Evolutionary conservation across 2,329 filamentous ascomycete genomes (phyloP).

Genomic region (Monilinia fructigena): DNA sequence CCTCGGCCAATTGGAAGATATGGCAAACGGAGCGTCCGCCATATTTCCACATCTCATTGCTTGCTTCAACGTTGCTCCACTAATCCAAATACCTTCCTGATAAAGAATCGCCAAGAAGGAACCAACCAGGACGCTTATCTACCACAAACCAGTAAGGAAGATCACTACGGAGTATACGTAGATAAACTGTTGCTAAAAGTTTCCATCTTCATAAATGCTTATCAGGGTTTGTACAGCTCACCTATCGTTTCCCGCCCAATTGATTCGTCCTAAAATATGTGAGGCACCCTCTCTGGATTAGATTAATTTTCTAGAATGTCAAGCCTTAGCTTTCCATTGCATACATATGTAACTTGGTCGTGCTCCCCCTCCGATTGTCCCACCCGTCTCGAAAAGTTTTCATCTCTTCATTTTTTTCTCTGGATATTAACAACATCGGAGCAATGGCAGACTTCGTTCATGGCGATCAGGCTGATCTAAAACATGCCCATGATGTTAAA

Average conservation of each 20-base stretch:
- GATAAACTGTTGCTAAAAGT: background rate
- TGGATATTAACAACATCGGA: background rate
- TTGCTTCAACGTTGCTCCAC: slow-evolving; percentile 11
- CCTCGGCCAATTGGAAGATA: slow-evolving; percentile 15
- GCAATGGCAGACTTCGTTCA: slow-evolving; percentile 34
- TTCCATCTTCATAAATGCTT: slow-evolving; percentile 14
- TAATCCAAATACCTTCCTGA: slow-evolving; percentile 19
- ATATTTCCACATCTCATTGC: slow-evolving; percentile 5
- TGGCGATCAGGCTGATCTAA: slow-evolving; percentile 34
- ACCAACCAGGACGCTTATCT: slow-evolving; percentile 22
- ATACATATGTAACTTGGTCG: slow-evolving; percentile 23
- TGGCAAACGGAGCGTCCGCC: slow-evolving; percentile 10
- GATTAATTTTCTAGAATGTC: slow-evolving; percentile 19
- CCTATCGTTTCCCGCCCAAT: slow-evolving; percentile 8
- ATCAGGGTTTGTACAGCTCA: slow-evolving; percentile 15
- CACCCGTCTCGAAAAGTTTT: slow-evolving; percentile 13
- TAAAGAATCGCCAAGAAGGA: slow-evolving; percentile 19
- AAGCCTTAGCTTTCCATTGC: slow-evolving; percentile 18
- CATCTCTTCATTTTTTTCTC: slow-evolving; percentile 1
- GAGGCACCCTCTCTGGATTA: slow-evolving; percentile 1
- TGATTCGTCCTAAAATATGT: slow-evolving; percentile 11
- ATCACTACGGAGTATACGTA: background rate
- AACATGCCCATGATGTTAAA: slow-evolving; percentile 29
- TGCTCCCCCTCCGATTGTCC: slow-evolving; percentile 16
- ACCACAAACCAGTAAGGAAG: slow-evolving; percentile 9